phyloP scores from a whole-genome alignment of 2,329 filamentous ascomycete species.

The Colletotrichum chrysophilum region DNA sequence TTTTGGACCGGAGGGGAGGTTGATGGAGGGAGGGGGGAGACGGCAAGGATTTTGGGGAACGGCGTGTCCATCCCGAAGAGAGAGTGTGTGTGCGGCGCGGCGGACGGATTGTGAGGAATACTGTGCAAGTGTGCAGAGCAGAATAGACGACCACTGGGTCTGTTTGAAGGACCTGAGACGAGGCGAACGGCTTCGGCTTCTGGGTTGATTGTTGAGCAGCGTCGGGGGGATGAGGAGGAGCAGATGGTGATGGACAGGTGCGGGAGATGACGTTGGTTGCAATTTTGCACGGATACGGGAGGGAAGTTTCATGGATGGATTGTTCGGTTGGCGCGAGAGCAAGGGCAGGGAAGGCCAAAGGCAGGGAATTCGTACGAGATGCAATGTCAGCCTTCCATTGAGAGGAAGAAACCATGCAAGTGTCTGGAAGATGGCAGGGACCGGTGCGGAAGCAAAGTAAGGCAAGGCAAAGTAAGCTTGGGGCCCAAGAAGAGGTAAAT shows the following conservation, averaged over 20 bases:
- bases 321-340: neutral
- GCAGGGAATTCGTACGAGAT: neutral
- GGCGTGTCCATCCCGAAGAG: slow-evolving; percentile 9
- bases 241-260: neutral
- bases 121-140: neutral
- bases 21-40: neutral
- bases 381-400: neutral
- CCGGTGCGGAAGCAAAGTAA: neutral
- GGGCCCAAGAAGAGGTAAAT: neutral
- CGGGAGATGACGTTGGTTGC: slow-evolving; percentile 10
- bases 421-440: neutral
- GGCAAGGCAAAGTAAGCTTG: neutral
- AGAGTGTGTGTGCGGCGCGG: neutral
- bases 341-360: neutral
- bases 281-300: slow-evolving; percentile 1
- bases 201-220: neutral
- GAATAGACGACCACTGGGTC: neutral
- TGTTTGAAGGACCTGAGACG: neutral
- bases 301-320: slow-evolving; percentile 10
- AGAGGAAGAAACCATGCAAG: neutral
- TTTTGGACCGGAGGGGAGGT: neutral
- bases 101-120: neutral
- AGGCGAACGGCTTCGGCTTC: neutral
- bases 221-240: neutral
- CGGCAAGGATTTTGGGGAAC: slow-evolving; percentile 10